Base-by-base conservation (phyloP, 495 filamentous ascomycete species). In the Neurospora sp. region DNA sequence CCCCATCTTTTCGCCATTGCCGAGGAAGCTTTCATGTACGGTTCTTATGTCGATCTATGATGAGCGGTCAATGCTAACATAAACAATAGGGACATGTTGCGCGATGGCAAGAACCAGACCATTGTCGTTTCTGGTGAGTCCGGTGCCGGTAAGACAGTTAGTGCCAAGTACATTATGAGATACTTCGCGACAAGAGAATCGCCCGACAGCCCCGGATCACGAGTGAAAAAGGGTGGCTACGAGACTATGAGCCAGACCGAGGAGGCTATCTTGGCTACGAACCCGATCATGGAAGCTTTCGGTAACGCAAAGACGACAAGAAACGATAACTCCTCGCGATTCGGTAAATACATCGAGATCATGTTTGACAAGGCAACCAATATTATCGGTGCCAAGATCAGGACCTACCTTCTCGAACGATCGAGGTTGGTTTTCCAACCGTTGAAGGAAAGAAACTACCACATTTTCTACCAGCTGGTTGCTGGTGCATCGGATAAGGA, bases 271-370 rank as follows among this genome's bases (percentile, higher is more conserved):
- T 82, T 99, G 76, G 96, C 96, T 20, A 99, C 96, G 37, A 99
- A 99, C 82, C 96, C 96, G 31, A 96, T 99, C 77, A 98, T 99
- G 96, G 96, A 99, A 87, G 94, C 96, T 7, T 99, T 99, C 80
- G 96, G 96, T 75, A 99, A 99, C 84, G 96, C 96, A 39, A 99
- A 99, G 84, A 99, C 96, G 4, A 98, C 96, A 1, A 87, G 96
- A 75, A 99, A 99, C 83, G 96, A 99, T 84, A 99, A 99, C 82
- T 99, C 96, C 6, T 98, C 95, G 22, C 90, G 96, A 73, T 99
- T 99, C 81, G 96, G 96, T 75, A 99, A 99, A 86, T 99, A 99
- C 79, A 98, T 99, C 75, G 96, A 99, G 82, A 99, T 99, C 75
- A 93, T 99, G 93, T 99, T 99, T 78, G 93, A 98, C 84, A 90